These are phyloP conservation scores for Strobilomyces dryophilus DNA, from an alignment of 768 basidiomycete species.

Conservation along the genomic window DNA sequence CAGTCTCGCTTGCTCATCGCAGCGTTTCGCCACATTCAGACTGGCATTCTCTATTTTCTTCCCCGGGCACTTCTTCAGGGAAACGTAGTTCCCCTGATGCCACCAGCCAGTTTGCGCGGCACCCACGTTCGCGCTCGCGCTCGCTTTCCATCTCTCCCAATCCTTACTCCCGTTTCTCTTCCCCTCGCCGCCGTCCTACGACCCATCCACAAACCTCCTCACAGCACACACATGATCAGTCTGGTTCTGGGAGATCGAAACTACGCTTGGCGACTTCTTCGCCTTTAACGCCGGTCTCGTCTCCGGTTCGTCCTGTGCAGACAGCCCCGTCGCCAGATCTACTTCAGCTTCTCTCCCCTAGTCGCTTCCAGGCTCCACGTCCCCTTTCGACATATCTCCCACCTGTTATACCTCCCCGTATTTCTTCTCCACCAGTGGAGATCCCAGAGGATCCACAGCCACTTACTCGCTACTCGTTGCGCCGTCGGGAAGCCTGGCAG, in stretches of 20 bases:
- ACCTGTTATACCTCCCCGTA: background rate
- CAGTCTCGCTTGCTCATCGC: background rate
- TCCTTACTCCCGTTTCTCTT: conserved; percentile 12
- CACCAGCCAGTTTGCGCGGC: background rate
- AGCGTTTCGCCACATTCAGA: conserved; percentile 6
- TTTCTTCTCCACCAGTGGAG: conserved; percentile 1
- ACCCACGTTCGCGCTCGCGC: conserved; percentile 3
- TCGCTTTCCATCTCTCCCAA: conserved; percentile 15
- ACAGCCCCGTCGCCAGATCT: conserved; percentile 22
- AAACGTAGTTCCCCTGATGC: background rate
- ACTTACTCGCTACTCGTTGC: conserved; percentile 48
- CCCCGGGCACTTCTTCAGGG: conserved; percentile 4
- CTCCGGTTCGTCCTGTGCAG: conserved; percentile 6
- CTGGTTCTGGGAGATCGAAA: background rate
- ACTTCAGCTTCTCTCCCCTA: conserved; percentile 13
- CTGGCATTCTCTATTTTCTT: conserved; percentile 20
- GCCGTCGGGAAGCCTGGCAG: conserved; percentile 52
- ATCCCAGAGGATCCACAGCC: conserved; percentile 18
- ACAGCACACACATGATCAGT: conserved; percentile 3
- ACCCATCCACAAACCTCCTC: conserved; percentile 20
- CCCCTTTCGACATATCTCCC: conserved; percentile 3
- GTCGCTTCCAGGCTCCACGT: background rate
- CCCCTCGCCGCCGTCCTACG: conserved; percentile 8
- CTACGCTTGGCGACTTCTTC: conserved; percentile 4
- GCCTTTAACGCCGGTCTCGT: conserved; percentile 22